These are phyloP conservation scores for Hypholoma fasciculare DNA, from an alignment of 768 basidiomycete genomes.

Conservation along the genomic window DNA sequence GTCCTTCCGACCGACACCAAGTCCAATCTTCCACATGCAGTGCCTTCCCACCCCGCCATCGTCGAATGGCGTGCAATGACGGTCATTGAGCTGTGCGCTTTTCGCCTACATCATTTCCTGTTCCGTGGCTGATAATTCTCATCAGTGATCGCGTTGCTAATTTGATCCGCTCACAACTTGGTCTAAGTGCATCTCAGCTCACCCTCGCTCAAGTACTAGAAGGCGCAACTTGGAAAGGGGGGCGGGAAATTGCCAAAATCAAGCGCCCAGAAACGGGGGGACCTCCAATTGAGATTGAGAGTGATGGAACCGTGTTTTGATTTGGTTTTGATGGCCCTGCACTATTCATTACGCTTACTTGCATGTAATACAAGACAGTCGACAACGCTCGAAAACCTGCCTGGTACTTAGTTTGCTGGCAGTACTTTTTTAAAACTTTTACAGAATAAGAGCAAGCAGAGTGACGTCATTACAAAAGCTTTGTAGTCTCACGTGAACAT, in stretches of 20 bases:
- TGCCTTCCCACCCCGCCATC: slow-evolving; percentile 84
- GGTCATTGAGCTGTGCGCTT: slow-evolving; percentile 81
- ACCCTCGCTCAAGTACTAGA: slow-evolving; percentile 89
- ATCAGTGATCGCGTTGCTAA: slow-evolving; percentile 78
- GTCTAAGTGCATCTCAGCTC: slow-evolving; percentile 51
- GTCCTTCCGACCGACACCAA: slow-evolving; percentile 50
- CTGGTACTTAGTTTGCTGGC: no score
- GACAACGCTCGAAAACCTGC: no score
- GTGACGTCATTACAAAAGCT: no score
- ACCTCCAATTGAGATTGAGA: slow-evolving; percentile 84
- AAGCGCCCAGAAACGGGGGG: slow-evolving; percentile 75
- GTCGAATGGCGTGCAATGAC: slow-evolving; percentile 98
- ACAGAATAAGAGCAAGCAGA: no score
- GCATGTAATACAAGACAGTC: no score
- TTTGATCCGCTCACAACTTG: slow-evolving; percentile 61
- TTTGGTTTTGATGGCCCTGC: slow-evolving; percentile 49
- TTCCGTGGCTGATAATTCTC: not conserved
- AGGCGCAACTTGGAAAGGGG: slow-evolving; percentile 96
- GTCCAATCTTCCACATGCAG: slow-evolving; percentile 60
- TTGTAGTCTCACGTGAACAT: no score
- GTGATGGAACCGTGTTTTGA: slow-evolving; percentile 83
- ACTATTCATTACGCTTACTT: no score
- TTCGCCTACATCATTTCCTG: not conserved
- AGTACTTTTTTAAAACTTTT: no score
- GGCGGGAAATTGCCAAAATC: slow-evolving; percentile 85